Conservation (phyloP, 2,329 filamentous ascomycete genomes). For the Ascochyta koolunga region DNA sequence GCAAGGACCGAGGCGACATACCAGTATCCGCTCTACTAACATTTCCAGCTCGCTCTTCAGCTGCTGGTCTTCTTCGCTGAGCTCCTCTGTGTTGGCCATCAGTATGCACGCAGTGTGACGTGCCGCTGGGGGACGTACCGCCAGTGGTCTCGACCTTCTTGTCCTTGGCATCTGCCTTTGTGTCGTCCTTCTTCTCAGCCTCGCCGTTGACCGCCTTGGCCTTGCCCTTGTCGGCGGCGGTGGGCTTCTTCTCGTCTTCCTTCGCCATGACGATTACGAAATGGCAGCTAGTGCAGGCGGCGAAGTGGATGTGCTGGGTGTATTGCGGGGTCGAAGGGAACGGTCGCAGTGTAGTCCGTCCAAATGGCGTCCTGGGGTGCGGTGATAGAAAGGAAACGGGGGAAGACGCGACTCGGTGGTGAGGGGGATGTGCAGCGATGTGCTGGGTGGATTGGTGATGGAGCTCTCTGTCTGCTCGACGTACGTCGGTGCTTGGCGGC, state of each 20-base stretch:
- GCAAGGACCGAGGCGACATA: conserved; percentile 49
- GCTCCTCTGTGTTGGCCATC: conserved; percentile 71
- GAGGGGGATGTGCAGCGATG: conserved; percentile 20
- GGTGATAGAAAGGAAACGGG: conserved; percentile 2
- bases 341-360: conserved; percentile 18
- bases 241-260: conserved; percentile 84
- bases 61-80: conserved; percentile 97
- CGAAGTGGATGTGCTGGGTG: conserved; percentile 29
- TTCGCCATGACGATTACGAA: conserved; percentile 75
- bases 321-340: conserved; percentile 13
- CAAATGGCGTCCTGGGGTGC: neutral
- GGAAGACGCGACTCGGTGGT: conserved; percentile 16
- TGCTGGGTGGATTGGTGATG: conserved; percentile 35
- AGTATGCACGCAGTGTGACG: conserved; percentile 27
- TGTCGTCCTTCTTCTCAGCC: conserved; percentile 62
- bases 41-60: conserved; percentile 97
- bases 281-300: conserved; percentile 43
- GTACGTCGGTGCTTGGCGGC: conserved; percentile 18
- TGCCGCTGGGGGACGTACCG: conserved; percentile 47
- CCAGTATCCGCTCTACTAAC: conserved; percentile 93
- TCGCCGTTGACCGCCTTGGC: conserved; percentile 80
- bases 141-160: conserved; percentile 71
- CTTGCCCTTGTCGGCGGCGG: conserved; percentile 92
- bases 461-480: conserved; percentile 31
- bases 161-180: conserved; percentile 76